Evolutionary conservation across 345 rosid genomes (phyloP).

Genomic region (Brassica carinata): DNA sequence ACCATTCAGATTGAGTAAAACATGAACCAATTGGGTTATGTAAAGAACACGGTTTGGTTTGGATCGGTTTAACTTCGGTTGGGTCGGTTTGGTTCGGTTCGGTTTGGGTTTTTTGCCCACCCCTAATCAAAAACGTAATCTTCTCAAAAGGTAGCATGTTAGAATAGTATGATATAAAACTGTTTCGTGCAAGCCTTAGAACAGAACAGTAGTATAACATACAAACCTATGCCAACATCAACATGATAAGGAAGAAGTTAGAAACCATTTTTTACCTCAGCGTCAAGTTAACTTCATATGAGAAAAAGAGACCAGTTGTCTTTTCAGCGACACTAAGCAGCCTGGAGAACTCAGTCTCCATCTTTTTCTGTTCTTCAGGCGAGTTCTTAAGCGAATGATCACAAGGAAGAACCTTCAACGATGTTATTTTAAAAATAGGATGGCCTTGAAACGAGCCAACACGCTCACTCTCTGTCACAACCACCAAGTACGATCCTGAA

Average conservation of each 20-base stretch:
- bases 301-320: slow-evolving; percentile 82
- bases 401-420: slow-evolving; percentile 86
- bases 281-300: slow-evolving; percentile 86
- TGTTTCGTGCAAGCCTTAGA: neutral
- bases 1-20: too few relatives aligned
- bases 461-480: slow-evolving; percentile 71
- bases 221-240: neutral
- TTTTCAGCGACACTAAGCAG: slow-evolving; percentile 73
- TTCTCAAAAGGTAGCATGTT: neutral
- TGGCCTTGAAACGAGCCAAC: slow-evolving; percentile 82
- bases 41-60: too few relatives aligned
- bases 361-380: slow-evolving; percentile 81
- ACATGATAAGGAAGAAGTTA: slow-evolving; percentile 7
- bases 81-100: too few relatives aligned
- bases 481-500: slow-evolving; percentile 85
- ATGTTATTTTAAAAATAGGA: slow-evolving; percentile 72
- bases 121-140: too few relatives aligned
- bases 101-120: too few relatives aligned
- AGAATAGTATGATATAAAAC: neutral
- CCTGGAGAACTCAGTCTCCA: slow-evolving; percentile 75
- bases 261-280: slow-evolving; percentile 57
- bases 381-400: slow-evolving; percentile 76
- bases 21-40: too few relatives aligned
- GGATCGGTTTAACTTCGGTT: too few relatives aligned
- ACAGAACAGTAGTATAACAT: slow-evolving; percentile 3